phyloP scores from a whole-genome alignment of 768 basidiomycete species.

The Boletus tylopilopsis region DNA sequence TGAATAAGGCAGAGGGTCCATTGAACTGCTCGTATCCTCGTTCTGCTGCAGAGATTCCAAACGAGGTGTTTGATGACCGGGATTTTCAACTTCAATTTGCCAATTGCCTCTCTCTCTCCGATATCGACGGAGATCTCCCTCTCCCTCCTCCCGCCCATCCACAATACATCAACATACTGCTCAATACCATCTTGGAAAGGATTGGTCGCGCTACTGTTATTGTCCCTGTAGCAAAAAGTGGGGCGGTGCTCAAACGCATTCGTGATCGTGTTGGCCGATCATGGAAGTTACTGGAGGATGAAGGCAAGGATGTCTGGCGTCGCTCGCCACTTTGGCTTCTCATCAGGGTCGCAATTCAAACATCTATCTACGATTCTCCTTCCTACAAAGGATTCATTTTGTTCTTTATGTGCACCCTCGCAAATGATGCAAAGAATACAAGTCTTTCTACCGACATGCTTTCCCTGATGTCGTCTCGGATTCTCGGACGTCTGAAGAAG shows the following conservation, averaged over 20 bases:
- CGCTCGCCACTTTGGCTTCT: slow-evolving; percentile 33
- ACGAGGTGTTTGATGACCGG: slow-evolving; percentile 8
- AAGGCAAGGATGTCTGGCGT: slow-evolving; percentile 14
- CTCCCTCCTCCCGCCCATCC: background rate
- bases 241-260: slow-evolving; percentile 10
- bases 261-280: slow-evolving; percentile 19
- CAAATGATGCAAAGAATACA: too few species aligned
- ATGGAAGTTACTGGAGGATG: background rate
- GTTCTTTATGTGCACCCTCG: too few species aligned
- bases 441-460: too few species aligned
- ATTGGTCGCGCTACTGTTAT: slow-evolving; percentile 8
- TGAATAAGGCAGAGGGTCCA: slow-evolving; percentile 28
- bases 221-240: background rate
- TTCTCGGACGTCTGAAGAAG: too few species aligned
- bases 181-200: background rate
- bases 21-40: slow-evolving; percentile 32
- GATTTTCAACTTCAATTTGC: slow-evolving; percentile 15
- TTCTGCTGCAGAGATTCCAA: slow-evolving; percentile 9
- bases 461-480: too few species aligned
- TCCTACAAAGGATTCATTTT: slow-evolving; percentile 37
- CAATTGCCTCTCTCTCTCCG: slow-evolving; percentile 18
- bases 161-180: background rate
- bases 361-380: slow-evolving; percentile 6
- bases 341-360: slow-evolving; percentile 30
- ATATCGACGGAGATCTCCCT: background rate